Base-by-base conservation (phyloP, 164 flowering plant species). In the Nelumbo lutea region DNA sequence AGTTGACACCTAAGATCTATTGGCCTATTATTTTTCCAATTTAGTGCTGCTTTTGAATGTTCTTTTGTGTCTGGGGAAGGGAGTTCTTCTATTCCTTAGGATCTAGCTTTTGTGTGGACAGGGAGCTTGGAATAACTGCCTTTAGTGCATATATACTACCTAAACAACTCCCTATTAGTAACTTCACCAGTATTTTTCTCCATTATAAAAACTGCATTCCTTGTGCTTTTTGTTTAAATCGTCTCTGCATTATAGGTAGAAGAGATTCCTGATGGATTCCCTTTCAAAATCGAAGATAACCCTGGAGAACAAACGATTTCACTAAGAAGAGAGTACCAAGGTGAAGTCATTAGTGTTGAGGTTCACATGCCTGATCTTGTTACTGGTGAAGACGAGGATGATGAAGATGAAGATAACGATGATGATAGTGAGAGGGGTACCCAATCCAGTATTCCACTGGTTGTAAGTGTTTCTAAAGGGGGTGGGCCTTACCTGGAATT, bases 321-420 rank as follows among this genome's bases (percentile, higher is more conserved):
- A 0, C 74, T 95, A 67, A 79, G 70, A 66, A 85, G 97, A 72
- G 80, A 83, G 38, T 89, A 85, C 51, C 74, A 84, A 11, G 93
- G 83, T 48, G 97, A 95, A 78, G 73, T 50, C 42, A 85, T 95
- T 55, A 79, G 66, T 48, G 90, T 92, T 57, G 93, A 83, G 68
- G 99, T 95, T 75, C 80, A 86, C 72, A 87, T 86, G 90, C 88
- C 96, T 57, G 77, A 77, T 77, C 84, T 88, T 72, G 85, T 86
- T 11, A 81, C 88, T 9, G 89, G 84, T 42, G 84, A 83, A 5
- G 80, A 74, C 0, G 79, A 64, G 3, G 84, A 77, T 8, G 82
- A 72, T 6, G 78, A 78, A 1, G 78, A 67, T 46, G 82, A 66
- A 43, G 82, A 79, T 3, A 69, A 74, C 2, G 75, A 78, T 51